phyloP scores from a whole-genome alignment of 2,329 filamentous ascomycete genomes.

The Coniochaeta sp. region DNA sequence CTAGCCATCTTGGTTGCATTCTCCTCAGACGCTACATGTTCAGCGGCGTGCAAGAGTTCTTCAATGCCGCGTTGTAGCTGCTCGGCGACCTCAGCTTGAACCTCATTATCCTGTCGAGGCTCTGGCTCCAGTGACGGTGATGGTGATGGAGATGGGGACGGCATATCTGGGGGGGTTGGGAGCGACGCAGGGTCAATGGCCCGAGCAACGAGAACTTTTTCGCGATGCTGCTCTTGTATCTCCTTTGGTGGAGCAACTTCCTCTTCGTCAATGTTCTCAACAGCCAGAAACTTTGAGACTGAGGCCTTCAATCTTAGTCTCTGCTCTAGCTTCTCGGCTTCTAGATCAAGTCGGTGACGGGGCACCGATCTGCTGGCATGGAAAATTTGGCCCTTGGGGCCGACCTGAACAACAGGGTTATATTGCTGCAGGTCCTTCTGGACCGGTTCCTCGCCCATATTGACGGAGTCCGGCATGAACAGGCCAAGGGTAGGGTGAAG shows the following conservation, averaged over 20 bases:
- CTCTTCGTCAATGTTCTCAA: constrained; percentile 14
- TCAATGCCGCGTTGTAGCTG: background rate
- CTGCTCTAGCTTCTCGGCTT: constrained; percentile 8
- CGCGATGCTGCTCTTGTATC: constrained; percentile 10
- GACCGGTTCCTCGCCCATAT: constrained; percentile 31
- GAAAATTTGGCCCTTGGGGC: constrained; percentile 36
- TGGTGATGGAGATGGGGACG: background rate
- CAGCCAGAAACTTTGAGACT: constrained; percentile 11
- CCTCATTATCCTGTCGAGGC: background rate
- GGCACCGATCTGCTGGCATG: constrained; percentile 37
- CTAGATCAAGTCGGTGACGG: constrained; percentile 10
- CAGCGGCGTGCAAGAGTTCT: constrained; percentile 3
- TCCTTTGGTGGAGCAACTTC: constrained; percentile 15
- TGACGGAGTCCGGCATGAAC: constrained; percentile 39
- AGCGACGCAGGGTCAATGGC: constrained; percentile 11
- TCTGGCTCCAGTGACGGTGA: too few relatives aligned
- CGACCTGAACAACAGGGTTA: constrained; percentile 41
- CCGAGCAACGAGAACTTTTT: constrained; percentile 7
- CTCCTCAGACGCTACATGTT: constrained; percentile 9
- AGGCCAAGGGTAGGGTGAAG: constrained; percentile 48
- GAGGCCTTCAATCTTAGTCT: constrained; percentile 11
- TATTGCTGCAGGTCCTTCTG: constrained; percentile 30
- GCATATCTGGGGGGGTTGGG: background rate
- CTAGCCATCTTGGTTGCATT: constrained; percentile 12
- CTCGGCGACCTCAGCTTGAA: background rate